These are phyloP conservation scores for Pseudoneurospora amorphoporcata DNA, from an alignment of 495 filamentous ascomycete species.

Conservation along the genomic window DNA sequence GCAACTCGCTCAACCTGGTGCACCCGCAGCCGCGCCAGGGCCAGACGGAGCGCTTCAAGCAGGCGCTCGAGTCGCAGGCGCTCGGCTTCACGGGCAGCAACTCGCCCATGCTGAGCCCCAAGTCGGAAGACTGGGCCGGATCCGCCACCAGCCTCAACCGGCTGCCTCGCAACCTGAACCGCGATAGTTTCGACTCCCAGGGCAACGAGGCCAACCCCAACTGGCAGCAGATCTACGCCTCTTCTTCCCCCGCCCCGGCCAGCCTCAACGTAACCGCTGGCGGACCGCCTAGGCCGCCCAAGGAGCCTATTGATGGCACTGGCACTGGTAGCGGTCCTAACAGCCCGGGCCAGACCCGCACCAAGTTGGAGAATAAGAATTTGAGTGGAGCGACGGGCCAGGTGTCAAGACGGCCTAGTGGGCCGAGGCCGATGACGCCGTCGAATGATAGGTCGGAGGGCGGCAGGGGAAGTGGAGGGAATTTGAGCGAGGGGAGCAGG, in stretches of 20 bases:
- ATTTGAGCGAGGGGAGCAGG: slow-evolving; percentile 14
- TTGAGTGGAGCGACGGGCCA: slow-evolving; percentile 33
- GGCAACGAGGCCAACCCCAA: slow-evolving; percentile 25
- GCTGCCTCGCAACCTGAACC: slow-evolving; percentile 28
- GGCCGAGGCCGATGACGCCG: slow-evolving; percentile 45
- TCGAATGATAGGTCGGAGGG: slow-evolving; percentile 18
- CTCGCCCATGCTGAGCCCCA: slow-evolving; percentile 49
- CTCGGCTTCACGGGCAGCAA: slow-evolving; percentile 44
- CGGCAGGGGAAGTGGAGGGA: slow-evolving; percentile 3
- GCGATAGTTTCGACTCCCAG: slow-evolving; percentile 33
- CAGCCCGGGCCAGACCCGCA: slow-evolving; percentile 9
- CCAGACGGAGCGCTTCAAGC: slow-evolving; percentile 71
- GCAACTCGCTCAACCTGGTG: slow-evolving; percentile 77
- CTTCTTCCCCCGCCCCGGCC: slow-evolving; percentile 22
- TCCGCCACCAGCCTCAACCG: slow-evolving; percentile 43
- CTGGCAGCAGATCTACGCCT: slow-evolving; percentile 17
- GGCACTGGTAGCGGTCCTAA: slow-evolving; percentile 3
- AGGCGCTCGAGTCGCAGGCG: slow-evolving; percentile 69
- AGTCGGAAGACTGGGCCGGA: slow-evolving; percentile 64
- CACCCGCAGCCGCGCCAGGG: slow-evolving; percentile 85
- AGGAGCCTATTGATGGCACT: slow-evolving; percentile 35
- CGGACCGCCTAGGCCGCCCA: slow-evolving; percentile 40
- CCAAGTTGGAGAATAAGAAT: slow-evolving; percentile 39
- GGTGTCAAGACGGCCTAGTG: slow-evolving; percentile 35
- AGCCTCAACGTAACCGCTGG: slow-evolving; percentile 16